Evolutionary conservation across 306 rosid genomes (phyloP).

Genomic region (Vachellia pachyceras): DNA sequence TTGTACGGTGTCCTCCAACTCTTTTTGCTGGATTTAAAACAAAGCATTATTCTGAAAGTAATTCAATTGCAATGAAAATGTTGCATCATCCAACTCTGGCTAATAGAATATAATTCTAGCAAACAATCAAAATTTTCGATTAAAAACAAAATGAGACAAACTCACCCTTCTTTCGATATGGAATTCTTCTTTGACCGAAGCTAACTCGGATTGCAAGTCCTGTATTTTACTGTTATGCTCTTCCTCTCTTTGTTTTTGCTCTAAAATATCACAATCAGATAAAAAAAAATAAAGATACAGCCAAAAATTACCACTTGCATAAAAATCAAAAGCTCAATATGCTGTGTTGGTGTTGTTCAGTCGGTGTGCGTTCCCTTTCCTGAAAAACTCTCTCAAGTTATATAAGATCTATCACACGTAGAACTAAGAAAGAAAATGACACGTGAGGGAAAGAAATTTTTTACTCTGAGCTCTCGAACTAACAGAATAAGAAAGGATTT

Average conservation of each 20-base stretch:
- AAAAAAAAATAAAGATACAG: neutral
- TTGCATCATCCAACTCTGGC: neutral
- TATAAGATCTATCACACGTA: conserved; percentile 8
- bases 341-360: conserved; percentile 55
- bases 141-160: neutral
- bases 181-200: conserved; percentile 55
- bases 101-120: neutral
- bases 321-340: conserved; percentile 58
- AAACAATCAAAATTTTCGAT: neutral
- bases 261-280: conserved; percentile 35
- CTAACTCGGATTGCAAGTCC: conserved; percentile 62
- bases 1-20: conserved; percentile 66
- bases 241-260: conserved; percentile 57
- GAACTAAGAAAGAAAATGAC: neutral
- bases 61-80: conserved; percentile 50
- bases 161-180: conserved; percentile 66
- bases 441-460: conserved; percentile 1
- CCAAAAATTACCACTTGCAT: neutral
- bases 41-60: conserved; percentile 62
- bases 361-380: conserved; percentile 70
- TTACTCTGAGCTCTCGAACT: too few relatives aligned
- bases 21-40: conserved; percentile 73
- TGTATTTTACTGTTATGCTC: conserved; percentile 61
- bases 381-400: conserved; percentile 42
- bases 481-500: too few relatives aligned